phyloP scores from a whole-genome alignment of 73 alveolate genomes.

The Paramecium primaurelia region DNA sequence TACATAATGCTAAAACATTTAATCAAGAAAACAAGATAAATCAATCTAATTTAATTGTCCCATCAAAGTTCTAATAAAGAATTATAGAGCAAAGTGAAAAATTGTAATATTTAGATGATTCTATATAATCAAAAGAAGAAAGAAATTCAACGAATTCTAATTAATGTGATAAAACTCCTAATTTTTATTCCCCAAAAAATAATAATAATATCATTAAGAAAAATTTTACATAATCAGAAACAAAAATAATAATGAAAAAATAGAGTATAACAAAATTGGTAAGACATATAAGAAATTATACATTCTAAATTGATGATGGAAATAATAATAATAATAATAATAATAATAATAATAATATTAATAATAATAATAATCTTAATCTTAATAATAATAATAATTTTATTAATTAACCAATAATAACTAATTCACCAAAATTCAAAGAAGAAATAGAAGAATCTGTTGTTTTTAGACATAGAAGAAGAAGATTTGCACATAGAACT shows the following conservation, averaged over 20 bases:
- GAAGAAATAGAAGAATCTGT: background rate
- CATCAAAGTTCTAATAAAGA: background rate
- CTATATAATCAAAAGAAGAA: background rate
- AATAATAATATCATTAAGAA: background rate
- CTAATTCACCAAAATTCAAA: background rate
- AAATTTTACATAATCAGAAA: background rate
- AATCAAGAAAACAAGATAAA: background rate
- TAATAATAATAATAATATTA: background rate
- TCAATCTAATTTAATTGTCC: background rate
- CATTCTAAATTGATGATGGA: background rate
- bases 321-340: background rate
- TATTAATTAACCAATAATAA: background rate
- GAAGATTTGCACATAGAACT: background rate
- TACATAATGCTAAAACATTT: background rate
- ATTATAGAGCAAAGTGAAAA: background rate
- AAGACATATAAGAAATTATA: background rate
- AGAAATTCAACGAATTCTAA: background rate
- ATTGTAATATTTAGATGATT: background rate
- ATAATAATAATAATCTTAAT: background rate
- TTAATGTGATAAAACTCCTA: background rate
- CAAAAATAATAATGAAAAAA: background rate
- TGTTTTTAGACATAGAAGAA: background rate
- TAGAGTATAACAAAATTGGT: background rate
- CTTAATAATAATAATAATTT: background rate
- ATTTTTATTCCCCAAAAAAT: background rate